Evolutionary conservation across 345 rosid genomes (phyloP), one percentile per base, ranked within the genome.

Genomic region (Populus tremula): DNA sequence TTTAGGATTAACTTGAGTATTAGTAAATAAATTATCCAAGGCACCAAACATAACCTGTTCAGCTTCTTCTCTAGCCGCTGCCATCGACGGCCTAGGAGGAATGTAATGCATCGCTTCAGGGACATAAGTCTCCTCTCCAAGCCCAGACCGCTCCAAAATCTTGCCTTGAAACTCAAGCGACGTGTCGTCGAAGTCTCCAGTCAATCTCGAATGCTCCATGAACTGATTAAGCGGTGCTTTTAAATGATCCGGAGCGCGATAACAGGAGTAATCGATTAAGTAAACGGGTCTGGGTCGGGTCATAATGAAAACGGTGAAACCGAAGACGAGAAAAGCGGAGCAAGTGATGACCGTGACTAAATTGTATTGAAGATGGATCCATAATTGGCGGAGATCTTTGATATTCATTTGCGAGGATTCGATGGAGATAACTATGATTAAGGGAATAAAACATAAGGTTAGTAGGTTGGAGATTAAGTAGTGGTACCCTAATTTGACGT

Each of bases 1-100:
- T 72, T 80, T 80, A 41, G 79, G 79, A 49, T 80, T 80, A 1
- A 80, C 68, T 53, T 71, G 66, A 4, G 83, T 62, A 23, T 21
- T 76, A n/a, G 56, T 62, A 41, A 76, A 70, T 5, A 76, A 56
- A 66, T 70, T 71, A 56, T 80, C 79, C 67, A 80, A 66, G 33
- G 76, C 73, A 56, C 79, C 83, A n/a, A 29, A 80, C 83, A 80
- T 80, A 23, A 80, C 72, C 67, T 64, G 79, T 76, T 80, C 79
- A 1, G 79, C 79, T 61, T 80, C 79, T 36, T 63, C 69, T 50
- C 83, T 36, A 17, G 79, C 79, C 4, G 83, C 79, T 0, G 72
- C 79, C 76, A 76, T 80, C 21, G 72, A 62, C 12, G 79, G 67
- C 36, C 20, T 39, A 3, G 83, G 83, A n/a, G 83, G 83, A 50